Evolutionary conservation across 352 stramenopile genomes (phyloP).

Genomic region (Phytophthora cryptogea): DNA sequence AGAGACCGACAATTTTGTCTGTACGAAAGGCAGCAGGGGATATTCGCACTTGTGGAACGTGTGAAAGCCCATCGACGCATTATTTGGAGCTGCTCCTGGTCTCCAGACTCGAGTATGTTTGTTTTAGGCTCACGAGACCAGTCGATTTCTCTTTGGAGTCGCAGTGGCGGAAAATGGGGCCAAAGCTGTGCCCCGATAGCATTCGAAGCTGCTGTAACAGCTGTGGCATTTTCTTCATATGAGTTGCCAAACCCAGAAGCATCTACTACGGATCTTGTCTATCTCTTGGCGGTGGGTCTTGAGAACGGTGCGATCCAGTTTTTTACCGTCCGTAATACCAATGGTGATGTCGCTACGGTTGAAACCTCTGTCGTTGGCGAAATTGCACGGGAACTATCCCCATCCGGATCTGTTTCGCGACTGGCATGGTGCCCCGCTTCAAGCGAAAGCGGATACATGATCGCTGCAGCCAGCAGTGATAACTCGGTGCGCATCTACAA

Average conservation of each 20-base stretch:
- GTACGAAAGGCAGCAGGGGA: slow-evolving; percentile 35
- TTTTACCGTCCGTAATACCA: slow-evolving; percentile 26
- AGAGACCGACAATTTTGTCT: slow-evolving; percentile 78
- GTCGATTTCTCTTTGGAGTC: slow-evolving; percentile 58
- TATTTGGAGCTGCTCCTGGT: slow-evolving; percentile 82
- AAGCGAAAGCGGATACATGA: not conserved
- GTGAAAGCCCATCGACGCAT: slow-evolving; percentile 80
- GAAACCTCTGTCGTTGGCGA: slow-evolving; percentile 5
- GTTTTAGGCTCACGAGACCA: slow-evolving; percentile 70
- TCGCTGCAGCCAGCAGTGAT: slow-evolving; percentile 56
- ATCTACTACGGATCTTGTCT: slow-evolving; percentile 5
- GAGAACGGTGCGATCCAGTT: slow-evolving; percentile 52
- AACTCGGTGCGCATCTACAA: slow-evolving; percentile 59
- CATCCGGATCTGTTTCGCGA: slow-evolving; percentile 49
- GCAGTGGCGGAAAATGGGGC: slow-evolving; percentile 25
- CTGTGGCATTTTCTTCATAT: slow-evolving; percentile 57
- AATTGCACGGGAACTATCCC: slow-evolving; percentile 28
- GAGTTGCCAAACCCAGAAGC: not conserved
- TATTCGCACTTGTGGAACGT: slow-evolving; percentile 47
- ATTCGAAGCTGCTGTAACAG: slow-evolving; percentile 56
- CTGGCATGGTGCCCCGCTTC: slow-evolving; percentile 48
- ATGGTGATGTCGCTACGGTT: not conserved
- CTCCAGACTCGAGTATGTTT: slow-evolving; percentile 61
- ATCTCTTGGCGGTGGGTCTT: slow-evolving; percentile 50
- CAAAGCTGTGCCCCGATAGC: slow-evolving; percentile 23